phyloP scores from a whole-genome alignment of 2,329 filamentous ascomycete species.

The Coleophoma eucalyptorum region DNA sequence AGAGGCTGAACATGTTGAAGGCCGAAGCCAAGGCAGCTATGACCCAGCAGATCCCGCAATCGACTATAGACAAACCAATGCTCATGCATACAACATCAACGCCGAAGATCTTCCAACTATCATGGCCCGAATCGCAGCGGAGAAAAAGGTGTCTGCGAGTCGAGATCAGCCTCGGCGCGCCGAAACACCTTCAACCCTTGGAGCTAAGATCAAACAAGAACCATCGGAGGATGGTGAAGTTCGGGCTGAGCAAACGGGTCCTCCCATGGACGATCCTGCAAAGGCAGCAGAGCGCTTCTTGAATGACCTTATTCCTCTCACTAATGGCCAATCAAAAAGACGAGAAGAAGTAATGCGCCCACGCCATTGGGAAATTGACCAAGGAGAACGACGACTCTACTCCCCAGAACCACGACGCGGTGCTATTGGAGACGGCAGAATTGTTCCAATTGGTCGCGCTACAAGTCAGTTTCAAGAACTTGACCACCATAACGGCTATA shows the following conservation, averaged over 20 bases:
- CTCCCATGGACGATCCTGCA: conserved; percentile 21
- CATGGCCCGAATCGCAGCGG: background rate
- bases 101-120: background rate
- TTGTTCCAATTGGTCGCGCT: conserved; percentile 6
- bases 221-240: conserved; percentile 35
- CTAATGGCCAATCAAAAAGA: conserved; percentile 8
- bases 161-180: conserved; percentile 18
- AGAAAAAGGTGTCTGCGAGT: background rate
- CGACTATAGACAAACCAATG: conserved; percentile 13
- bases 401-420: conserved; percentile 10
- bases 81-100: conserved; percentile 1
- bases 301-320: conserved; percentile 22
- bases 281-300: conserved; percentile 34
- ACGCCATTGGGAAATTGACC: conserved; percentile 13
- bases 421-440: conserved; percentile 9
- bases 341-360: conserved; percentile 8
- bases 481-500: conserved; percentile 8
- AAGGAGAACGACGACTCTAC: conserved; percentile 5
- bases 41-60: conserved; percentile 8
- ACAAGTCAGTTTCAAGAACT: conserved; percentile 8
- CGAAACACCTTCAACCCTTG: conserved; percentile 21
- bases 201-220: conserved; percentile 14
- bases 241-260: conserved; percentile 11
- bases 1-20: conserved; percentile 13
- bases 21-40: conserved; percentile 15